Conservation (phyloP, 805 yeast species). For the Yarrowia sp. region DNA sequence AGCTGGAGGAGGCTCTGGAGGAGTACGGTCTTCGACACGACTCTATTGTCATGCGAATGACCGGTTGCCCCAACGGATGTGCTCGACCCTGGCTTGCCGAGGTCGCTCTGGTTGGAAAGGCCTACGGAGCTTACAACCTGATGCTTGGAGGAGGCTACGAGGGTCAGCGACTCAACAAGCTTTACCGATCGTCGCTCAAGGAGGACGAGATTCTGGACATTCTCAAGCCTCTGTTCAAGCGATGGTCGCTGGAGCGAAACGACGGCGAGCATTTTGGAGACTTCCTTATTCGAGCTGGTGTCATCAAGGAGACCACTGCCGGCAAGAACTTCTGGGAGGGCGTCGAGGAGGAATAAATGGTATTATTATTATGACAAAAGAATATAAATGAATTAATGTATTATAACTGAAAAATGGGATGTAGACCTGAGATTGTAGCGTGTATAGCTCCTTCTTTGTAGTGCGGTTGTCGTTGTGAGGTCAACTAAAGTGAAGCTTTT, state of each 20-base stretch:
- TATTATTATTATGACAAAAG: background rate
- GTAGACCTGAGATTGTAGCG: too few species aligned
- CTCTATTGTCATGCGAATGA: slow-evolving; percentile 95
- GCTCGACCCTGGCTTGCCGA: slow-evolving; percentile 99
- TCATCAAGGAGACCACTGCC: slow-evolving; percentile 84
- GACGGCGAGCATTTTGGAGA: slow-evolving; percentile 97
- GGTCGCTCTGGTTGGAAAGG: slow-evolving; percentile 94
- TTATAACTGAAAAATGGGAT: background rate
- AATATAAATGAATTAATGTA: slow-evolving; percentile 10
- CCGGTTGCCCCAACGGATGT: slow-evolving; percentile 99
- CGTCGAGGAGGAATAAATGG: slow-evolving; percentile 67
- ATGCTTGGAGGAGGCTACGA: slow-evolving; percentile 96
- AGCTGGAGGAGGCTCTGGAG: slow-evolving; percentile 85
- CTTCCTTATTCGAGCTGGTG: slow-evolving; percentile 84
- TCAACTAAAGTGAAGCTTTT: too few species aligned
- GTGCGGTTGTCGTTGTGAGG: too few species aligned
- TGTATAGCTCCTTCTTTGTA: too few species aligned
- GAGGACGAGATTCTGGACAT: slow-evolving; percentile 85
- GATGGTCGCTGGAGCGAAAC: slow-evolving; percentile 90
- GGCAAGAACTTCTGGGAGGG: slow-evolving; percentile 96
- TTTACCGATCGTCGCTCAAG: slow-evolving; percentile 83
- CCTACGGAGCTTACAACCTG: slow-evolving; percentile 89
- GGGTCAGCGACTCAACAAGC: slow-evolving; percentile 90
- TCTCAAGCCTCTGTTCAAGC: slow-evolving; percentile 85
- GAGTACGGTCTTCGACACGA: slow-evolving; percentile 94